These are phyloP conservation scores for Trypanosoma brucei DNA, from an alignment of 208 protist species.

Conservation along the genomic window DNA sequence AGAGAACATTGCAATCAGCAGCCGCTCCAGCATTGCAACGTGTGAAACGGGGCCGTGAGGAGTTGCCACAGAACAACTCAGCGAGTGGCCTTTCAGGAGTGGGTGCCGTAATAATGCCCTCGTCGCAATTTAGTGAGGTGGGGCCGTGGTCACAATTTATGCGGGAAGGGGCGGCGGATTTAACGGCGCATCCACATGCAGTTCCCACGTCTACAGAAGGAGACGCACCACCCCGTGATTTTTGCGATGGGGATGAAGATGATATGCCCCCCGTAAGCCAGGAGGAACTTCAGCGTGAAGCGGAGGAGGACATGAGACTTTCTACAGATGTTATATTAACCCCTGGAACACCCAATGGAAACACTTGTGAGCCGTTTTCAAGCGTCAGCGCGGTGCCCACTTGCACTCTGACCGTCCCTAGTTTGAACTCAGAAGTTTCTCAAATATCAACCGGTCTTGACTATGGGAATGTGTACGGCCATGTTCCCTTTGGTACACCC, in stretches of 20 bases:
- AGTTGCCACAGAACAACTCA: background rate
- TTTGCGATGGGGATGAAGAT: background rate
- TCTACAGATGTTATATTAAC: conserved; percentile 66
- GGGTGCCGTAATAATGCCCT: no score
- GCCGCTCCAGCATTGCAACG: background rate
- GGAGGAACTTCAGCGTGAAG: conserved; percentile 36
- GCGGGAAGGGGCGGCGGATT: no score
- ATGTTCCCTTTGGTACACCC: no score
- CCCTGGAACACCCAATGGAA: conserved; percentile 15
- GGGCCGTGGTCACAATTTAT: no score
- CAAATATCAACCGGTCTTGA: no score
- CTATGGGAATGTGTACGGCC: no score
- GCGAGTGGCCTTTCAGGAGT: no score
- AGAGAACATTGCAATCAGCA: background rate
- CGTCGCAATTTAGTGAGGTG: no score
- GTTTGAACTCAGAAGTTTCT: background rate
- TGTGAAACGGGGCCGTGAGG: background rate
- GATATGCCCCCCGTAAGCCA: conserved; percentile 6
- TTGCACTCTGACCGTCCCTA: background rate
- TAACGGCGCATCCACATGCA: no score
- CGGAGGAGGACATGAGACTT: conserved; percentile 60
- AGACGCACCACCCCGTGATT: no score
- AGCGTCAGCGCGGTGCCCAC: background rate
- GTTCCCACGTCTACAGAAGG: no score
- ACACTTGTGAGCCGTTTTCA: background rate